Percentiles rank a stretch among this genome's conserved stretches.
These are phyloP conservation scores for Ascochyta pisi DNA, from an alignment of 2,329 filamentous ascomycete genomes.

Conservation along the genomic window DNA sequence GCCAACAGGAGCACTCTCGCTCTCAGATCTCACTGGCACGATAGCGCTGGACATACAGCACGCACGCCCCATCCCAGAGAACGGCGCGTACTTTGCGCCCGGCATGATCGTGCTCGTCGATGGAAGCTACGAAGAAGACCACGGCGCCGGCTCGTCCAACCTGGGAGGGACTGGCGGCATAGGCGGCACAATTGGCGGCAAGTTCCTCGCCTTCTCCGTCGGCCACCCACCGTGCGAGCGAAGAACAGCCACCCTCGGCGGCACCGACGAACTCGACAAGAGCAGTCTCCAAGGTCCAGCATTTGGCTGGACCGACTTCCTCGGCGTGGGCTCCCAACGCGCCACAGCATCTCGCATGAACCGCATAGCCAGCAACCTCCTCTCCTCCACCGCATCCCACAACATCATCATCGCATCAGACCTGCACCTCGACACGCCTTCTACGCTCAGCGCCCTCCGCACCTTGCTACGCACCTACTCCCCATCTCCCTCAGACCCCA, in stretches of 20 bases:
- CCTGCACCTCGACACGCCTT: conserved; percentile 83
- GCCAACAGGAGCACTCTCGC: conserved; percentile 79
- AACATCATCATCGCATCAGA: conserved; percentile 82
- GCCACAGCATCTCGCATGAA: conserved; percentile 85
- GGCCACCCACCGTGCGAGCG: conserved; percentile 91
- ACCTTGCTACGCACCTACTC: conserved; percentile 80
- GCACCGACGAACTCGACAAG: conserved; percentile 57
- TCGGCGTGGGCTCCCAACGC: conserved; percentile 88
- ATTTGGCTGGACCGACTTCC: conserved; percentile 97
- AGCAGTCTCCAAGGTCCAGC: conserved; percentile 47
- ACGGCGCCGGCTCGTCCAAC: conserved; percentile 66
- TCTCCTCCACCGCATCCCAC: conserved; percentile 53
- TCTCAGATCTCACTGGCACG: conserved; percentile 87
- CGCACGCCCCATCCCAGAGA: conserved; percentile 80
- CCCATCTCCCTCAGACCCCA: conserved; percentile 59
- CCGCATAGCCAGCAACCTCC: conserved; percentile 73
- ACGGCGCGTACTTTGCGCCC: conserved; percentile 89
- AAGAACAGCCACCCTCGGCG: conserved; percentile 78
- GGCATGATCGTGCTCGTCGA: conserved; percentile 97
- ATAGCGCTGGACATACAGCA: conserved; percentile 84
- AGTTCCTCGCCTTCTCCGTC: conserved; percentile 88
- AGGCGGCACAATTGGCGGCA: conserved; percentile 89
- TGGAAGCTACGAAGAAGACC: conserved; percentile 95
- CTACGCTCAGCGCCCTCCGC: conserved; percentile 79
- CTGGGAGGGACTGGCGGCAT: conserved; percentile 81